Conservation (phyloP, 2,329 filamentous ascomycete genomes). For the Penicillium sp. region DNA sequence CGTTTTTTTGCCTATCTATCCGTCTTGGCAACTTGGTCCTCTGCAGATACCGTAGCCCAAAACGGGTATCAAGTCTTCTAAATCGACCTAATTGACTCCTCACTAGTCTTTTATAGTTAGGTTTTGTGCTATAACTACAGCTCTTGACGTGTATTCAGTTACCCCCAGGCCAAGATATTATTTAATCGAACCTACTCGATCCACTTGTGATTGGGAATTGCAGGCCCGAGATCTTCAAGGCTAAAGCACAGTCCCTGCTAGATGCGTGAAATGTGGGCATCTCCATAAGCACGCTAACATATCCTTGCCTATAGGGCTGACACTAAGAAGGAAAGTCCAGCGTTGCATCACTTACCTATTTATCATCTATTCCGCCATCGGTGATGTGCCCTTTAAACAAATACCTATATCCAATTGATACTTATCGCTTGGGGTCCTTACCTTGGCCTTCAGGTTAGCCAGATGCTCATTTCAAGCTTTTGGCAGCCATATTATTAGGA, state of each 20-base stretch:
- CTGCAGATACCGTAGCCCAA: constrained; percentile 8
- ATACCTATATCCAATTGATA: neutral
- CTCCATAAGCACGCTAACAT: constrained; percentile 13
- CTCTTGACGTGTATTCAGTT: neutral
- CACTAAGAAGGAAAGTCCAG: constrained; percentile 9
- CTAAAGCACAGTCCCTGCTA: constrained; percentile 3
- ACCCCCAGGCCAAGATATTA: neutral
- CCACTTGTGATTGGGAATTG: neutral
- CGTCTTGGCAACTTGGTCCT: constrained; percentile 12
- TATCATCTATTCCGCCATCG: neutral
- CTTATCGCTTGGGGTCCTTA: neutral
- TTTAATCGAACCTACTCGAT: neutral
- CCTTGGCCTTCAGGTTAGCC: neutral
- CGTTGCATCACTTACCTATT: constrained; percentile 9
- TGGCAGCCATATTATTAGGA: neutral
- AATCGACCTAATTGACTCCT: neutral
- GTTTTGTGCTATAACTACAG: neutral
- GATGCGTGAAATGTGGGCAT: neutral
- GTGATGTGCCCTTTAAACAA: neutral
- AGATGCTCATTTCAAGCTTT: neutral
- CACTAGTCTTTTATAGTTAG: neutral
- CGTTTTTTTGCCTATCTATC: constrained; percentile 20
- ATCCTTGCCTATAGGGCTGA: constrained; percentile 22
- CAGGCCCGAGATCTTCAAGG: neutral
- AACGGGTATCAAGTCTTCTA: constrained; percentile 4